phyloP scores from a whole-genome alignment of 1,284 basidiomycete genomes.

The Leccinum holopus region DNA sequence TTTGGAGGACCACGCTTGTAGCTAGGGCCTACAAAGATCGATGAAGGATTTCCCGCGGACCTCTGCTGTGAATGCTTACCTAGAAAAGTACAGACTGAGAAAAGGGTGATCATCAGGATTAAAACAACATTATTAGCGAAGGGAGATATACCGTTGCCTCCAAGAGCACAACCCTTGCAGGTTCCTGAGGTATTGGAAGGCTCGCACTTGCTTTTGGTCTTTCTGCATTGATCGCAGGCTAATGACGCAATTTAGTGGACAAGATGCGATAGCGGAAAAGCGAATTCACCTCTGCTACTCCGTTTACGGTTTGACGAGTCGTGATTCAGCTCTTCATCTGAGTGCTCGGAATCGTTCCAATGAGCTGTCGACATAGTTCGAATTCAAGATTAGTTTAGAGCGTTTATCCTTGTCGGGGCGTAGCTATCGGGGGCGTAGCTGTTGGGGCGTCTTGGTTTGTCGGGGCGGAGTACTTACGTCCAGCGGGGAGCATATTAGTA shows the following conservation, averaged over 20 bases:
- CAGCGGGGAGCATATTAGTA: background rate
- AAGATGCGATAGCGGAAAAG: conserved; percentile 4
- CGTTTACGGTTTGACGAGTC: conserved; percentile 53
- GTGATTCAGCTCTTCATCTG: conserved; percentile 53
- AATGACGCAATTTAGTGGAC: conserved; percentile 12
- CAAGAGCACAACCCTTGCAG: conserved; percentile 68
- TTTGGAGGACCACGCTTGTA: conserved; percentile 87
- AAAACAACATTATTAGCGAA: background rate
- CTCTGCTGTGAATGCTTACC: conserved; percentile 41
- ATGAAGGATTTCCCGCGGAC: background rate
- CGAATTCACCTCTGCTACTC: conserved; percentile 60
- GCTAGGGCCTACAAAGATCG: conserved; percentile 57
- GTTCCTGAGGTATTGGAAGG: conserved; percentile 48
- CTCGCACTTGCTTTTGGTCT: conserved; percentile 86
- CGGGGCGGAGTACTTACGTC: background rate
- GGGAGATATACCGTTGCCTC: conserved; percentile 55
- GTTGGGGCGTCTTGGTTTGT: background rate
- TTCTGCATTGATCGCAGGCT: conserved; percentile 84
- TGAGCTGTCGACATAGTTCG: conserved; percentile 33
- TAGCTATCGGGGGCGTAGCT: background rate
- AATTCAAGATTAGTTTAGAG: conserved; percentile 24
- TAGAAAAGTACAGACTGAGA: conserved; percentile 72
- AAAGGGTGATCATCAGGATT: conserved; percentile 15
- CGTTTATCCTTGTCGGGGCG: background rate
- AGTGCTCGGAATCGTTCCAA: conserved; percentile 57